Percentiles rank a stretch among this genome's conserved stretches.
Conservation (phyloP, 2,329 filamentous ascomycete genomes). For the Daldinia sp. region DNA sequence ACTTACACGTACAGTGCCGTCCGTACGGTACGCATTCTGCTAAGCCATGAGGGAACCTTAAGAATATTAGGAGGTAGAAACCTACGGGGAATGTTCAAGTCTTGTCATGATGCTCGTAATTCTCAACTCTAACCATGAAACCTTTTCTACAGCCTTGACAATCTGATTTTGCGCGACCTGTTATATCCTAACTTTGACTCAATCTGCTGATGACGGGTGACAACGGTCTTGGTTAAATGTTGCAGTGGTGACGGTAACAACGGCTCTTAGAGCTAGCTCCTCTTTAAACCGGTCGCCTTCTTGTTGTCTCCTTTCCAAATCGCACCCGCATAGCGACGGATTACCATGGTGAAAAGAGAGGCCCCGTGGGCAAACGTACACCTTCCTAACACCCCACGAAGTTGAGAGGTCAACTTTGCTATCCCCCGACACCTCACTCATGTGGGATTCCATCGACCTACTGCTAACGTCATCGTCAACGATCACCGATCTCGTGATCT, state of each 20-base stretch:
- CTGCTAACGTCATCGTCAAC: background rate
- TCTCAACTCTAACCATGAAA: background rate
- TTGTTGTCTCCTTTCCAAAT: background rate
- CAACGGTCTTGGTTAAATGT: conserved; percentile 9
- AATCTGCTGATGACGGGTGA: too few species aligned
- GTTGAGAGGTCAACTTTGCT: conserved; percentile 8
- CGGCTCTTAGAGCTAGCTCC: background rate
- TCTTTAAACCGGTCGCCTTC: conserved; percentile 13
- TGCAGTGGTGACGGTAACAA: conserved; percentile 8
- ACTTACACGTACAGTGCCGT: conserved; percentile 14
- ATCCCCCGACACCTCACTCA: background rate
- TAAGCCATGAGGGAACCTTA: background rate
- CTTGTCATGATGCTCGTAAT: background rate
- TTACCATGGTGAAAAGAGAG: conserved; percentile 38
- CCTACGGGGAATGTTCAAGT: background rate
- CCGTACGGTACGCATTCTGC: background rate
- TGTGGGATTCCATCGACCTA: background rate
- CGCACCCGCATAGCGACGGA: conserved; percentile 28
- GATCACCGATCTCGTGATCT: conserved; percentile 4
- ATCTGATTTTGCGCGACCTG: too few species aligned
- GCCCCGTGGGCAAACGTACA: conserved; percentile 50
- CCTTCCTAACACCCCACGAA: conserved; percentile 47
- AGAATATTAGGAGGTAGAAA: too few species aligned
- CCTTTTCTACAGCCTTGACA: background rate
- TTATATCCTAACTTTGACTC: too few species aligned